phyloP scores from a whole-genome alignment of 257 asterid genomes.

The Paraleonurus japonicus region DNA sequence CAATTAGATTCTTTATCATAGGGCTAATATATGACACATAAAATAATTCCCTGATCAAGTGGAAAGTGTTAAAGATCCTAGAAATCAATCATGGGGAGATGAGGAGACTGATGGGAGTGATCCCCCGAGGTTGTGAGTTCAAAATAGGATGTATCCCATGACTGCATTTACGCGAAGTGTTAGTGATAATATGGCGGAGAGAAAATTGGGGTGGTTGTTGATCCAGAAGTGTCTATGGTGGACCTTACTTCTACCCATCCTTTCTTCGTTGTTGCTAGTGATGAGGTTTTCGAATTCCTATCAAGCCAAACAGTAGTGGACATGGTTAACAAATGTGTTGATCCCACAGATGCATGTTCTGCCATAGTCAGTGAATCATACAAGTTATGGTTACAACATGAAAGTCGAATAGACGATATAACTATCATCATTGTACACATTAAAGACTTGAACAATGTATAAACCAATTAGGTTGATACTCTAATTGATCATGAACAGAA shows the following conservation, averaged over 20 bases:
- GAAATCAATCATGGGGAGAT: constrained; percentile 88
- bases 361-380: too few relatives aligned
- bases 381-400: too few relatives aligned
- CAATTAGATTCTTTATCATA: too few relatives aligned
- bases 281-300: constrained; percentile 85
- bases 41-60: too few relatives aligned
- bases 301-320: constrained; percentile 84
- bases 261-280: constrained; percentile 85
- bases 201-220: constrained; percentile 81
- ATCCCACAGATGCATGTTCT: too few relatives aligned
- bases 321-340: too few relatives aligned
- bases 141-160: constrained; percentile 86
- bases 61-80: constrained; percentile 88
- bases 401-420: too few relatives aligned
- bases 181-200: constrained; percentile 84
- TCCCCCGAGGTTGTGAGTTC: constrained; percentile 95
- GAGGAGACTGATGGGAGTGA: constrained; percentile 89
- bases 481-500: too few relatives aligned
- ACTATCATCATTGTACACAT: too few relatives aligned
- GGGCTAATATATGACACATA: too few relatives aligned
- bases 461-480: too few relatives aligned
- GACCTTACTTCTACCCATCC: constrained; percentile 60
- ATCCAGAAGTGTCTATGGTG: constrained; percentile 69
- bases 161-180: constrained; percentile 95
- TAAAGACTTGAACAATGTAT: too few relatives aligned